Conservation (phyloP, 257 asterid species). For the Gardenia jasminoides region DNA sequence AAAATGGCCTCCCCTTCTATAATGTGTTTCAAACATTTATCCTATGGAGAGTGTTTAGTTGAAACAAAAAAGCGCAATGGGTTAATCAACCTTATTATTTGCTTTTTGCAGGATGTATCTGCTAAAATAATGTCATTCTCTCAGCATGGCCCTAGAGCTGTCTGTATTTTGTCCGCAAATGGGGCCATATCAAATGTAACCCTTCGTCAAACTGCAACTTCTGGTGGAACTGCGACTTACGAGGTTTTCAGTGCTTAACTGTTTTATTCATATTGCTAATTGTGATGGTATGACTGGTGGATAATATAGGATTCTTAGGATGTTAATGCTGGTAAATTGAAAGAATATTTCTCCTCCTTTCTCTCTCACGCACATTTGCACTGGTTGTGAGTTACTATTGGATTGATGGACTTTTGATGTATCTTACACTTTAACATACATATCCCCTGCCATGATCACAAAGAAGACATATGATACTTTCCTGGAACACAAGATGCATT, state of each 20-base stretch:
- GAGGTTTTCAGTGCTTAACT: conserved; percentile 41
- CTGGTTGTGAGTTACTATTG: background rate
- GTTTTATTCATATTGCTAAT: background rate
- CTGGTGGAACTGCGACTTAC: conserved; percentile 63
- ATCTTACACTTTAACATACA: background rate
- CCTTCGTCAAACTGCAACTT: conserved; percentile 49
- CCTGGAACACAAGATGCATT: background rate
- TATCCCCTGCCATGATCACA: background rate
- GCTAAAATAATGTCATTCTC: conserved; percentile 60
- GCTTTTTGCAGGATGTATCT: conserved; percentile 52
- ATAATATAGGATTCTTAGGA: background rate
- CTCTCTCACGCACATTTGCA: background rate
- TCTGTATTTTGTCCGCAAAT: conserved; percentile 53
- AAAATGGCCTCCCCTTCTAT: background rate
- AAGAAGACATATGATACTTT: background rate
- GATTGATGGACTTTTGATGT: background rate
- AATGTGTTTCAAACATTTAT: background rate
- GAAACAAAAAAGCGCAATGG: background rate
- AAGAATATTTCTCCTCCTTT: background rate
- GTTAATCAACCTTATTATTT: background rate
- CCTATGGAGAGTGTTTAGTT: background rate
- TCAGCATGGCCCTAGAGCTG: conserved; percentile 51
- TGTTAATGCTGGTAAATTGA: background rate
- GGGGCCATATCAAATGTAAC: conserved; percentile 62
- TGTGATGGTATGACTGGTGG: background rate